Evolutionary conservation across 371 early-diverging fungal genomes (phyloP), one percentile per base, ranked within the genome.

Genomic region (Dinochytrium kinnereticum): DNA sequence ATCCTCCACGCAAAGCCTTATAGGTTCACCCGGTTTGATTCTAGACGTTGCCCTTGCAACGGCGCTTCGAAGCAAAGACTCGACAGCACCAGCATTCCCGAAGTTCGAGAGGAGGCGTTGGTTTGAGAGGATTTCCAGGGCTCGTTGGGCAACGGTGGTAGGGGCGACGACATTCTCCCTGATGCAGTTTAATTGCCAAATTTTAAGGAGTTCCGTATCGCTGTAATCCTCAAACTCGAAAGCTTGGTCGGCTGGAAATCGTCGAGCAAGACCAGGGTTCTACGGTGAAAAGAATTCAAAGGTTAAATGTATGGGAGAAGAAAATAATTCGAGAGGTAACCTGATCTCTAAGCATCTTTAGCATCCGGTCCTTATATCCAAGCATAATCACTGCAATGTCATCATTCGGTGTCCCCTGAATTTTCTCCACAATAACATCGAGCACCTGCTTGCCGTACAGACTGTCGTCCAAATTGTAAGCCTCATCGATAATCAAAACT

Each of bases 81-180:
- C 70, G 24, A 81, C 78, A 1, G 82, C 72, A 30, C 82, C 82
- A 21, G 77, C 82, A 59, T 80, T 81, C 64, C 80, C 82, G 68
- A 81, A 81, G 78, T 81, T 81, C 28, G 80, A 51, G 67, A 72
- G 7, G 31, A 38, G 13, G 38, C 73, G 69, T 65, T 80, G 77
- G 64, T 71, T 77, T 15, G 59, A 38, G 24, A 81, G 70, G 13
- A 74, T 59, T 44, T 76, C 65, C 17, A 79, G 33, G 7, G 74
- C 79, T 50, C 34, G 7, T 37, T 69, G 31, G 36, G 37, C 21
- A 28, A 78, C 80, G 10, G 0, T 36, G 26, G 26, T 57, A 19
- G 72, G 68, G n/a, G 64, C 31, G 1, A 49, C 19, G 7, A 81
- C 71, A 24, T 72, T 71, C 28, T 73, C 37, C 39, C 64, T 69